Conservation (phyloP, 345 rosid genomes). For the Eucalyptus paniculata region DNA sequence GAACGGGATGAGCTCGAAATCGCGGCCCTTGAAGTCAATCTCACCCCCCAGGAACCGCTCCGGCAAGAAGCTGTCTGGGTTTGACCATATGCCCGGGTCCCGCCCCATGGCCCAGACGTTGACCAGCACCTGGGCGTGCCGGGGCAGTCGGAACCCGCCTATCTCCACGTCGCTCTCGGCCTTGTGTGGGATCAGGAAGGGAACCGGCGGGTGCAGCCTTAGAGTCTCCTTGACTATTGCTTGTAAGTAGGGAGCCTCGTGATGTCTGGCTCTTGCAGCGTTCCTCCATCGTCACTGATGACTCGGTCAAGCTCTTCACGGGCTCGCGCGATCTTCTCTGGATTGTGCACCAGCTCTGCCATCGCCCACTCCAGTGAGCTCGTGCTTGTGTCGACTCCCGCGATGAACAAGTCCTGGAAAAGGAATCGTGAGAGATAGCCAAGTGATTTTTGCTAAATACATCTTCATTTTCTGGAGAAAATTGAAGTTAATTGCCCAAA, state of each 20-base stretch:
- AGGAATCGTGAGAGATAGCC: background rate
- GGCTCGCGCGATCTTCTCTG: background rate
- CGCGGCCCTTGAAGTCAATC: background rate
- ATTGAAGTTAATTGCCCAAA: background rate
- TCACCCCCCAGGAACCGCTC: background rate
- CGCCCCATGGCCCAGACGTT: background rate
- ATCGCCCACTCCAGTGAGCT: constrained; percentile 21
- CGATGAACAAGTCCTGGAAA: background rate
- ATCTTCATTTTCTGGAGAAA: background rate
- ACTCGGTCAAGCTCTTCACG: background rate
- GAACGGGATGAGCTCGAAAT: background rate
- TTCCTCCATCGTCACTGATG: background rate
- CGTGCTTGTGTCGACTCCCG: constrained; percentile 8
- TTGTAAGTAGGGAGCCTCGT: background rate
- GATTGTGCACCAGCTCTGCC: constrained; percentile 6
- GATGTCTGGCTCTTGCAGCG: constrained; percentile 5
- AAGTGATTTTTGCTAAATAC: background rate
- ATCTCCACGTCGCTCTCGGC: background rate
- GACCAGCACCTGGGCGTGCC: background rate
- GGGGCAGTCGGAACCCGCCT: background rate
- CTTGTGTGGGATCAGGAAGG: constrained; percentile 4
- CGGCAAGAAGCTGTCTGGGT: background rate
- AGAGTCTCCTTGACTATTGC: constrained; percentile 5
- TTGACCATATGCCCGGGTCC: background rate
- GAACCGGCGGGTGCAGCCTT: constrained; percentile 5